Conservation (phyloP, 768 basidiomycete species). For the Phanerodontia chrysosporium region DNA sequence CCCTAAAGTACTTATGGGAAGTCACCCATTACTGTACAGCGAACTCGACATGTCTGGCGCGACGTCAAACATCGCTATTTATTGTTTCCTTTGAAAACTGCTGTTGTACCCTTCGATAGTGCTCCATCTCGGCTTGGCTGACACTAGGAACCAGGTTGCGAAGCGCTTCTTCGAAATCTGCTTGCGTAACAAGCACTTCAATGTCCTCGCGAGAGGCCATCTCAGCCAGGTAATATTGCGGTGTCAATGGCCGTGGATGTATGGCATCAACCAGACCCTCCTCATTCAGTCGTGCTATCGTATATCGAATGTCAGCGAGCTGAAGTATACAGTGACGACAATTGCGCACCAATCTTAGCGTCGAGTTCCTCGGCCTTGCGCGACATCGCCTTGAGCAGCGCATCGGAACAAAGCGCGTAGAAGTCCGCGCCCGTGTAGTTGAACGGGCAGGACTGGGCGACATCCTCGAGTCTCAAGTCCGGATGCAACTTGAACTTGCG, state of each 20-base stretch:
- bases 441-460: conserved; percentile 80
- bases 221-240: conserved; percentile 88
- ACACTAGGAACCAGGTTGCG: conserved; percentile 74
- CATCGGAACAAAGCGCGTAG: conserved; percentile 95
- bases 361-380: conserved; percentile 81
- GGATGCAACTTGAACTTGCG: conserved; percentile 85
- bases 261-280: conserved; percentile 31
- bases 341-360: conserved; percentile 57
- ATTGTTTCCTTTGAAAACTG: conserved; percentile 51
- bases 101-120: conserved; percentile 71
- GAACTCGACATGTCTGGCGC: no score
- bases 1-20: no score
- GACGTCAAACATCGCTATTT: no score
- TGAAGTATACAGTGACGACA: background rate
- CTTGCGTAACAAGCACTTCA: conserved; percentile 65
- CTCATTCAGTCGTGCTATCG: conserved; percentile 38
- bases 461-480: conserved; percentile 49
- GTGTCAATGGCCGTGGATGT: conserved; percentile 69
- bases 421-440: conserved; percentile 98
- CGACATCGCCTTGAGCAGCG: conserved; percentile 93
- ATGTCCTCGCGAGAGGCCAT: conserved; percentile 68
- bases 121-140: conserved; percentile 78
- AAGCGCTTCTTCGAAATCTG: conserved; percentile 78
- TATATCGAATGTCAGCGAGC: background rate
- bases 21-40: no score